These are phyloP conservation scores for Aspergillus fumigatus DNA, from an alignment of 2,329 filamentous ascomycete genomes.

Conservation along the genomic window DNA sequence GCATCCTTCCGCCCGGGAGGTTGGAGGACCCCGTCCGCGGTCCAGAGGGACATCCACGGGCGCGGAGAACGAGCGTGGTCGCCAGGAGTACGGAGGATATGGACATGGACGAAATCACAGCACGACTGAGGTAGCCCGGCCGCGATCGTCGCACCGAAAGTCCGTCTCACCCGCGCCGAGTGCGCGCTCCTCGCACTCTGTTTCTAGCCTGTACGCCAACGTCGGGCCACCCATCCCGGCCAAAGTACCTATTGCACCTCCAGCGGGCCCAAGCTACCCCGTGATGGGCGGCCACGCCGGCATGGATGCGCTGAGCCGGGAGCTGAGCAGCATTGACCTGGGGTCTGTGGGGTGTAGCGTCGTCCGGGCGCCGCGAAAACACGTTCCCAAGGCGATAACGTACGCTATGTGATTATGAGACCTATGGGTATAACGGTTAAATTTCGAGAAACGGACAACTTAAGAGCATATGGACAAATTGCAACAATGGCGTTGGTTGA, in stretches of 20 bases:
- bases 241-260: constrained; percentile 38
- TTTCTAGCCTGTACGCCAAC: constrained; percentile 27
- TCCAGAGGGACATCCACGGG: constrained; percentile 15
- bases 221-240: constrained; percentile 39
- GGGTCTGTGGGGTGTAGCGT: constrained; percentile 33
- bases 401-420: constrained; percentile 24
- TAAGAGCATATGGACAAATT: too few relatives aligned
- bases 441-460: background rate
- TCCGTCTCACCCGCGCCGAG: constrained; percentile 29
- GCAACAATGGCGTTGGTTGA: constrained; percentile 3
- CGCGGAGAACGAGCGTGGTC: constrained; percentile 15
- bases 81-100: constrained; percentile 16
- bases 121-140: constrained; percentile 21
- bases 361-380: constrained; percentile 28
- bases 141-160: constrained; percentile 21
- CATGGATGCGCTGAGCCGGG: constrained; percentile 52
- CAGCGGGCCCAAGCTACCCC: constrained; percentile 24
- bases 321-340: constrained; percentile 52
- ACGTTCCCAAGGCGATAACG: constrained; percentile 22
- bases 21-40: constrained; percentile 12
- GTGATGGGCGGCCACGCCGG: constrained; percentile 26
- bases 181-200: constrained; percentile 17
- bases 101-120: constrained; percentile 18
- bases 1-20: constrained; percentile 31
- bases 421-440: constrained; percentile 10